These are phyloP conservation scores for Colletotrichum tofieldiae DNA, from an alignment of 2,329 filamentous ascomycete species.

Conservation along the genomic window DNA sequence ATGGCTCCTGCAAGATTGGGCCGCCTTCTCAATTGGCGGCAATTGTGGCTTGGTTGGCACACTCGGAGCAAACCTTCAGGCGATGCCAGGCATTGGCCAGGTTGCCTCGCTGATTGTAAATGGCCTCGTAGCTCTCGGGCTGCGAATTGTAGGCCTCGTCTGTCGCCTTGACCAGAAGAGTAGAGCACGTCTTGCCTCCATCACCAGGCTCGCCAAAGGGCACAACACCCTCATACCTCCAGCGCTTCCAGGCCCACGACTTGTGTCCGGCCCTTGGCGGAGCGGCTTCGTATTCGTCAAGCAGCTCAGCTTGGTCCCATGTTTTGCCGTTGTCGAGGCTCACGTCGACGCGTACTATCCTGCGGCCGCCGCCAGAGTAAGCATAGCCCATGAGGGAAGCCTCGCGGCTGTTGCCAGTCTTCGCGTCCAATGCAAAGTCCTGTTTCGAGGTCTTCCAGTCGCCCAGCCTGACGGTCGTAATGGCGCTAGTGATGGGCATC, in stretches of 20 bases:
- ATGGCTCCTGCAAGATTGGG: neutral
- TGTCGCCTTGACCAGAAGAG: constrained; percentile 75
- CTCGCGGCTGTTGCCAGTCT: constrained; percentile 16
- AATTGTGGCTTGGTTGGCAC: constrained; percentile 40
- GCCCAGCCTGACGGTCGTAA: constrained; percentile 67
- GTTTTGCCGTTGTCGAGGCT: constrained; percentile 74
- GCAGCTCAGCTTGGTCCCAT: constrained; percentile 75
- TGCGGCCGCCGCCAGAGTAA: constrained; percentile 77
- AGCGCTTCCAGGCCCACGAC: constrained; percentile 76
- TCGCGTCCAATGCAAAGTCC: neutral
- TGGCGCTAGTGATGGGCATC: constrained; percentile 78
- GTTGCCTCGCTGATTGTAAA: constrained; percentile 77
- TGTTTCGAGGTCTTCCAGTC: constrained; percentile 48
- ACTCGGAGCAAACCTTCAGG: constrained; percentile 58
- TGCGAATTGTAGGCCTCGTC: constrained; percentile 79
- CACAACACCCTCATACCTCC: constrained; percentile 70
- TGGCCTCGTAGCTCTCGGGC: constrained; percentile 72
- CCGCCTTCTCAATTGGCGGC: neutral
- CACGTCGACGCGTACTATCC: constrained; percentile 78
- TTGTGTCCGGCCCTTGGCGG: constrained; percentile 57
- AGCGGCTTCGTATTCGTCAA: constrained; percentile 61
- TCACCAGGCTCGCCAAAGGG: constrained; percentile 50
- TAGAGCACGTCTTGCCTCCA: constrained; percentile 59
- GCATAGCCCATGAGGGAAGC: constrained; percentile 74
- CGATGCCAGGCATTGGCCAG: constrained; percentile 79